Conservation (phyloP, 176 grass and related monocot species). For the Coix lacrymajobi region DNA sequence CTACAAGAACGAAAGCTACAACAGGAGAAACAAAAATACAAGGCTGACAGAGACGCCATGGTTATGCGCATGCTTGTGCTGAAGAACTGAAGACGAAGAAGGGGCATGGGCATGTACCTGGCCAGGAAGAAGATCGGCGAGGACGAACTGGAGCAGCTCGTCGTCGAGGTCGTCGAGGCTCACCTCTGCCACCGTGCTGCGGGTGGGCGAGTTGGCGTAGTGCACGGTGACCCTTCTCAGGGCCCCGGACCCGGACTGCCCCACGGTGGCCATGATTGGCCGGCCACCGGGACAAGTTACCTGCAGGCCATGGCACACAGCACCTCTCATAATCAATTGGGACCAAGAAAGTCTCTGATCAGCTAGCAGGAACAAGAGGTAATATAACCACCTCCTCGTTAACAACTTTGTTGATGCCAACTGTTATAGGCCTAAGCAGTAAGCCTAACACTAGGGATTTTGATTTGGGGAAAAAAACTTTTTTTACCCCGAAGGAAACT, state of each 20-base stretch:
- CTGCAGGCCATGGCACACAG: slow-evolving; percentile 34
- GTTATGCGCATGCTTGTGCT: neutral
- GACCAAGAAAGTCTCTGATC: neutral
- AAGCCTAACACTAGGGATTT: neutral
- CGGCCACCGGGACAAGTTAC: slow-evolving; percentile 8
- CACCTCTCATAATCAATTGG: slow-evolving; percentile 9
- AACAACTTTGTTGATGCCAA: neutral
- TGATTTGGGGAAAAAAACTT: neutral
- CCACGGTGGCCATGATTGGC: slow-evolving; percentile 48
- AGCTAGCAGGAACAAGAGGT: neutral
- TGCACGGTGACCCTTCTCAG: slow-evolving; percentile 44
- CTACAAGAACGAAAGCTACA: neutral
- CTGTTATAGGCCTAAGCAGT: neutral
- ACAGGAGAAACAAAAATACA: neutral
- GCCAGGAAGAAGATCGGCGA: slow-evolving; percentile 41
- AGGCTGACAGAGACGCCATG: neutral
- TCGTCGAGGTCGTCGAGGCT: slow-evolving; percentile 8
- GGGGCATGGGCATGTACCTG: slow-evolving; percentile 35
- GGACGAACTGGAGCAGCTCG: slow-evolving; percentile 22
- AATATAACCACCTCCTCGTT: neutral
- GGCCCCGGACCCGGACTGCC: slow-evolving; percentile 41
- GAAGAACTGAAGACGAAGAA: neutral
- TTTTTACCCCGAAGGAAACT: neutral
- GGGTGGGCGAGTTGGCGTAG: slow-evolving; percentile 41
- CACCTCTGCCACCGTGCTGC: slow-evolving; percentile 7